A percentile compares a stretch with the other conserved stretches of the same genome.
phyloP scores from a whole-genome alignment of 2,329 filamentous ascomycete genomes.

The Chrysosphaeria jannelii region DNA sequence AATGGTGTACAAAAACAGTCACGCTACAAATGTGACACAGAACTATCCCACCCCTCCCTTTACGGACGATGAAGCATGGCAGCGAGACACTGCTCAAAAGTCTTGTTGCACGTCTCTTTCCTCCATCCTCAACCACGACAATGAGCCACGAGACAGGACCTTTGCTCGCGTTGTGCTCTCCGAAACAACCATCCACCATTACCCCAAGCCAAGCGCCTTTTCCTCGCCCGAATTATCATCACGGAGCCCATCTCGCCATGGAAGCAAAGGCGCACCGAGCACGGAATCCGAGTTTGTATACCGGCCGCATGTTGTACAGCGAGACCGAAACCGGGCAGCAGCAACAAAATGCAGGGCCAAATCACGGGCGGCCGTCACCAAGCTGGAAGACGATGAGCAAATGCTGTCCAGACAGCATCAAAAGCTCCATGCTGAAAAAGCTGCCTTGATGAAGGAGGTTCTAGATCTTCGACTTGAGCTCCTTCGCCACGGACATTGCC shows the following conservation, averaged over 20 bases:
- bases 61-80: no score
- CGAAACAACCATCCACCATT: background rate
- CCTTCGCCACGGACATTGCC: constrained; percentile 7
- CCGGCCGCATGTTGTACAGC: constrained; percentile 2
- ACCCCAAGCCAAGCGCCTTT: background rate
- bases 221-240: background rate
- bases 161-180: constrained; percentile 1
- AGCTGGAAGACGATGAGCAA: constrained; percentile 6
- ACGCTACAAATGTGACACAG: no score
- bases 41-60: no score
- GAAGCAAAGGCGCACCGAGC: background rate
- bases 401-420: constrained; percentile 3
- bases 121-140: no score
- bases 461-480: constrained; percentile 8
- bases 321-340: constrained; percentile 7
- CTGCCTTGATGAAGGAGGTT: constrained; percentile 7
- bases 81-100: no score
- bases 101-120: no score
- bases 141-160: no score
- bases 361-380: constrained; percentile 6
- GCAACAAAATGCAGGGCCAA: constrained; percentile 9
- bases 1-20: no score
- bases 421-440: constrained; percentile 4
- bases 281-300: background rate
- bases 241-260: no score